A percentile compares a stretch with the other conserved stretches of the same genome.
Evolutionary conservation across 2,329 filamentous ascomycete species (phyloP).

Genomic region (Myriosclerotinia duriaeana): DNA sequence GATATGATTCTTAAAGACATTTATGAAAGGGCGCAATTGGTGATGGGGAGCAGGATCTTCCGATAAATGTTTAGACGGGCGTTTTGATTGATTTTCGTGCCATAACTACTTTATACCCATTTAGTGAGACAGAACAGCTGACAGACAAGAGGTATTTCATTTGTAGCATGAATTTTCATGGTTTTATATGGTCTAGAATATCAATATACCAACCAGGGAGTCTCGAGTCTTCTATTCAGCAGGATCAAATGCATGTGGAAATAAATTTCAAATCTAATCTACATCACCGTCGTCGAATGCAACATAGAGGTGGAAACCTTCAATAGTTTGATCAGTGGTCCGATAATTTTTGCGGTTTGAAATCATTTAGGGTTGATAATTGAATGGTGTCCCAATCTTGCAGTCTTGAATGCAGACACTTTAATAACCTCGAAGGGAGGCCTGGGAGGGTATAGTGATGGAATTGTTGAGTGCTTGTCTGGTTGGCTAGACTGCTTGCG

Average conservation of each 20-base stretch:
- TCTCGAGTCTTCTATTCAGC: background rate
- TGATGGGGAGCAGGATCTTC: background rate
- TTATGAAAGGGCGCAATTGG: background rate
- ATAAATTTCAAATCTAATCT: background rate
- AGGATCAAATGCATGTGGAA: background rate
- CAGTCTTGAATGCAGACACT: background rate
- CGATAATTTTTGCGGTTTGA: background rate
- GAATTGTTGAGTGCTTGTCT: background rate
- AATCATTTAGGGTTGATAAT: background rate
- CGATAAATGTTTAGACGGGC: background rate
- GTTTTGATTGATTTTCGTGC: background rate
- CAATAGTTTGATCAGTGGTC: background rate
- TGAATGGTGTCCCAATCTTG: background rate
- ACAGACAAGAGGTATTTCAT: too few relatives aligned
- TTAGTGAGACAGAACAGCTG: background rate
- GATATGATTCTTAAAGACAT: constrained; percentile 30
- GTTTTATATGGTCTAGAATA: background rate
- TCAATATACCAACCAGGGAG: background rate
- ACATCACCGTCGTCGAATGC: background rate
- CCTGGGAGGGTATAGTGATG: background rate
- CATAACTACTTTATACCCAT: background rate
- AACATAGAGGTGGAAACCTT: background rate
- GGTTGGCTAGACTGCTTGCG: background rate
- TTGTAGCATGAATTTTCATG: background rate
- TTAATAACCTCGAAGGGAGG: background rate